These are phyloP conservation scores for Camelina sativa DNA, from an alignment of 345 rosid genomes.

Conservation along the genomic window DNA sequence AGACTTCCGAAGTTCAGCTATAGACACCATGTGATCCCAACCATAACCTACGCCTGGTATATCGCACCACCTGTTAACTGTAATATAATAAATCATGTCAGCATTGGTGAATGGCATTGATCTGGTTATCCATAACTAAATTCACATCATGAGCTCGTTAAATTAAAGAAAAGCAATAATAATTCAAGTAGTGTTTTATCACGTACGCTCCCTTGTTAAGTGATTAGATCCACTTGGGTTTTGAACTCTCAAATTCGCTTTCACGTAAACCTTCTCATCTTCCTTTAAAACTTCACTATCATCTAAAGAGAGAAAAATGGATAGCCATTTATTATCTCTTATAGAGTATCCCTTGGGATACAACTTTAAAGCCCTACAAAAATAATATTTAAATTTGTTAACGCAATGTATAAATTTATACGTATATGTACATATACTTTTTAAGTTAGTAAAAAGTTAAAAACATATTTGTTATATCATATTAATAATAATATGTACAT, in stretches of 20 bases:
- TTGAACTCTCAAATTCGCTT: not conserved
- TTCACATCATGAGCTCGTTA: no score
- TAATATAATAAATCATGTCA: no score
- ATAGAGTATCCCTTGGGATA: not conserved
- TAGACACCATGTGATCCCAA: not conserved
- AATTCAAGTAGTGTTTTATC: not conserved
- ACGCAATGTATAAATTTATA: not conserved
- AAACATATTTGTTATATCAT: no score
- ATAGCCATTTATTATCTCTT: not conserved
- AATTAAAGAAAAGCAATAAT: not conserved
- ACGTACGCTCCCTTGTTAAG: not conserved
- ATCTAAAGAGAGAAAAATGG: not conserved
- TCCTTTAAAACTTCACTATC: not conserved
- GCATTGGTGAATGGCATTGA: no score
- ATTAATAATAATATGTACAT: not conserved
- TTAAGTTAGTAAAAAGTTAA: no score
- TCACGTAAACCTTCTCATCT: constrained; percentile 1
- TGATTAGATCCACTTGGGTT: not conserved
- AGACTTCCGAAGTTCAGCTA: not conserved
- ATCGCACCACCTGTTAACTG: not conserved
- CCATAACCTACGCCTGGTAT: accelerated
- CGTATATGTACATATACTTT: no score
- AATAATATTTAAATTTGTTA: not conserved
- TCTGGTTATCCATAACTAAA: no score
- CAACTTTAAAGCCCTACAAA: constrained; percentile 20